Evolutionary conservation across 257 asterid species (phyloP).

Genomic region (Ligustrum vulgare): DNA sequence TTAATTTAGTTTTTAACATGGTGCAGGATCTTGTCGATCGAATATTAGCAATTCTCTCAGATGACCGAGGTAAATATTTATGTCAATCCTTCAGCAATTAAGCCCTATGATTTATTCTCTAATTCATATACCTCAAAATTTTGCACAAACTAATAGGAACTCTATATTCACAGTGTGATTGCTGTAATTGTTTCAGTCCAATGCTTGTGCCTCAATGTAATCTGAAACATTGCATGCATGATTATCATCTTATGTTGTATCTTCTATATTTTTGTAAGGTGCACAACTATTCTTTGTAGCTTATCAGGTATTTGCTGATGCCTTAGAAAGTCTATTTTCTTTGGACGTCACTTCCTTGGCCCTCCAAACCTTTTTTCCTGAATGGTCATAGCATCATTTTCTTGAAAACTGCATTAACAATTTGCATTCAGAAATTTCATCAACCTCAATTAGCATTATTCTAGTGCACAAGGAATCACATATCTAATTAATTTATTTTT

Average conservation of each 20-base stretch:
- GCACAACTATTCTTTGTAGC: conserved; percentile 12
- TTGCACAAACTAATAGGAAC: conserved; percentile 4
- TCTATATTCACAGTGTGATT: neutral
- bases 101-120: conserved; percentile 18
- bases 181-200: conserved; percentile 10
- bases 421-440: conserved; percentile 1
- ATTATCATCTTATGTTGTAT: neutral
- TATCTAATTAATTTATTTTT: neutral
- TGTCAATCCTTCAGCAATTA: conserved; percentile 16
- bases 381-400: neutral
- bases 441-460: conserved; percentile 12
- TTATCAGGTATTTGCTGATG: neutral
- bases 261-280: neutral
- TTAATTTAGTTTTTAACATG: conserved; percentile 18
- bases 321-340: neutral
- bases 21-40: conserved; percentile 94
- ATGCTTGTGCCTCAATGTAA: neutral
- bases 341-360: neutral
- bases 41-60: conserved; percentile 66
- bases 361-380: neutral
- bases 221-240: neutral
- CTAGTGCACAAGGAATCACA: neutral
- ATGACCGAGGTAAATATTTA: conserved; percentile 68
- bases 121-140: conserved; percentile 3
- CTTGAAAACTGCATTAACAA: conserved; percentile 1